Percentiles rank a stretch among this genome's conserved stretches.
phyloP scores from a whole-genome alignment of 2,329 filamentous ascomycete genomes.

The Sclerotiophoma versabilis region DNA sequence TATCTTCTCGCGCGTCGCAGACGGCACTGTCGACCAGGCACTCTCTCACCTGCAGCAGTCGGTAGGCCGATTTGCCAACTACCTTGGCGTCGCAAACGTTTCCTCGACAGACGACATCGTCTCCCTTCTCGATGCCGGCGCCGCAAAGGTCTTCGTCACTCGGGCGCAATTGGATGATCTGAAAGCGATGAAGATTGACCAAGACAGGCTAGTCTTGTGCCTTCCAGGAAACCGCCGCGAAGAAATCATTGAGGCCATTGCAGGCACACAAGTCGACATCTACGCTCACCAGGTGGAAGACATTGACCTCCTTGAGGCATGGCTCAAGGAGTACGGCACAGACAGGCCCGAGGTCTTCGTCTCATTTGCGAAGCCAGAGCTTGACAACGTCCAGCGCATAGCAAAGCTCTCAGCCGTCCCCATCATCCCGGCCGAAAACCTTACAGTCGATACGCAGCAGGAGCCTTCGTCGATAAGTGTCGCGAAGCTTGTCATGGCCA shows the following conservation, averaged over 20 bases:
- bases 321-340: conserved; percentile 59
- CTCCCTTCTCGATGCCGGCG: conserved; percentile 83
- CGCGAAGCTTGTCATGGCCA: conserved; percentile 73
- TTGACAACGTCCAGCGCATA: conserved; percentile 52
- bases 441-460: conserved; percentile 71
- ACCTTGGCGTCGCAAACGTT: conserved; percentile 78
- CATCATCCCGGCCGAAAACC: conserved; percentile 72
- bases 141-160: conserved; percentile 82
- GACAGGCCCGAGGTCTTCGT: conserved; percentile 60
- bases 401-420: conserved; percentile 64
- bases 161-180: conserved; percentile 70
- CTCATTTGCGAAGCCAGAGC: conserved; percentile 53
- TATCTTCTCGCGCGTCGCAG: conserved; percentile 62
- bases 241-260: conserved; percentile 50
- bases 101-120: conserved; percentile 75
- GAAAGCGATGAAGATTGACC: conserved; percentile 59
- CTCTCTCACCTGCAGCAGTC: conserved; percentile 64
- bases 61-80: conserved; percentile 65
- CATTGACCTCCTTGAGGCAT: conserved; percentile 52
- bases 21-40: conserved; percentile 56
- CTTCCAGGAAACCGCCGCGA: conserved; percentile 54
- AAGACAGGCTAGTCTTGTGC: conserved; percentile 64
- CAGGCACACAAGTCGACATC: conserved; percentile 54
- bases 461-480: conserved; percentile 69
- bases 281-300: conserved; percentile 54